phyloP scores from a whole-genome alignment of 495 filamentous ascomycete species.

The Filosporella fistucella region DNA sequence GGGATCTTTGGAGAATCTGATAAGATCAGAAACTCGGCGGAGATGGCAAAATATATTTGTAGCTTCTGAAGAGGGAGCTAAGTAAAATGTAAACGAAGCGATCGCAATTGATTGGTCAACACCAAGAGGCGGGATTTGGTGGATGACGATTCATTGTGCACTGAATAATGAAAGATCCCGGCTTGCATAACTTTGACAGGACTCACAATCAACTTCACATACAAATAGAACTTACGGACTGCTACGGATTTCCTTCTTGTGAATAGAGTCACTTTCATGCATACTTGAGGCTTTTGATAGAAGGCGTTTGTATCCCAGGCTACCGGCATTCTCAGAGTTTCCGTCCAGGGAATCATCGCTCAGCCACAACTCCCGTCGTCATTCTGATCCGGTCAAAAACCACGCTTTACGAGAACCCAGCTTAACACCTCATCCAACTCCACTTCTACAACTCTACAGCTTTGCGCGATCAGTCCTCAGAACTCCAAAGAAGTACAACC shows the following conservation, averaged over 20 bases:
- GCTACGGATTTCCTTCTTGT: conserved; percentile 9
- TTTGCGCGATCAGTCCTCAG: not conserved
- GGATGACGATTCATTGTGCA: conserved; percentile 1
- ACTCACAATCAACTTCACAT: not conserved
- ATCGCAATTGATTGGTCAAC: conserved; percentile 3
- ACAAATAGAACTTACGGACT: conserved; percentile 3
- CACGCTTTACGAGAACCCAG: conserved; percentile 10
- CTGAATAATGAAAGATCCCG: not conserved
- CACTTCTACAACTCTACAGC: conserved; percentile 1
- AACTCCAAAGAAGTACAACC: too few relatives aligned
- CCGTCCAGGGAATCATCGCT: conserved; percentile 16
- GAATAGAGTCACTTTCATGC: conserved; percentile 6
- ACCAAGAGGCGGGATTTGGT: not conserved
- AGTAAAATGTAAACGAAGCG: not conserved
- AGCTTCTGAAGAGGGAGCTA: conserved; percentile 4
- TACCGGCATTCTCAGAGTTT: conserved; percentile 1
- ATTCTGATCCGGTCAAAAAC: not conserved
- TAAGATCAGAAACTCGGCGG: conserved; percentile 16
- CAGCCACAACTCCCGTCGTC: not conserved
- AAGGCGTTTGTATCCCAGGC: not conserved
- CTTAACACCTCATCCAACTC: not conserved
- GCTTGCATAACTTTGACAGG: not conserved
- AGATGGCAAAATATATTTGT: too few relatives aligned
- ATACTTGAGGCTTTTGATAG: not conserved
- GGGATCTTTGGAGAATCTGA: conserved; percentile 21